A percentile compares a stretch with the other conserved stretches of the same genome.
Evolutionary conservation across 192 early-diverging fungal genomes (phyloP).

Genomic region (Neocallimastix lanati): DNA sequence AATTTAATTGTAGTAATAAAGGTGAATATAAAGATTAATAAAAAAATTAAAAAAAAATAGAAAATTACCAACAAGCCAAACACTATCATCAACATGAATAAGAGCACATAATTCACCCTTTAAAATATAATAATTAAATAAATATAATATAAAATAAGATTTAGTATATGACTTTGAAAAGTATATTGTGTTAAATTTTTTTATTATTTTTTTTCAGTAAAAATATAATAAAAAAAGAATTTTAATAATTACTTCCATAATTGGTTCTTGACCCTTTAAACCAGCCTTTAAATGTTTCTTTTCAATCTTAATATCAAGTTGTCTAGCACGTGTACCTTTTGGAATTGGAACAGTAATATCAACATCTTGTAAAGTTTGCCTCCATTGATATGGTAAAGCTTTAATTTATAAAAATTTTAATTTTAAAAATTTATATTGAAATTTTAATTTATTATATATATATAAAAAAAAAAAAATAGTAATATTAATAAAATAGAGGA

Average conservation of each 20-base stretch:
- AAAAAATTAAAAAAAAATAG: background rate
- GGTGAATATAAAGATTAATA: too few species aligned
- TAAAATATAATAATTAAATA: background rate
- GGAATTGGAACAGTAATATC: slow-evolving; percentile 52
- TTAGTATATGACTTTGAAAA: too few species aligned
- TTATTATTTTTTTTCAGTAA: background rate
- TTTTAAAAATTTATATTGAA: too few species aligned
- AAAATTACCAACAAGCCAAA: slow-evolving; percentile 52
- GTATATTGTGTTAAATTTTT: too few species aligned
- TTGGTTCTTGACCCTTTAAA: slow-evolving; percentile 50
- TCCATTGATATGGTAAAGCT: slow-evolving; percentile 61
- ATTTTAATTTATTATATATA: too few species aligned
- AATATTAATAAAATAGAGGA: background rate
- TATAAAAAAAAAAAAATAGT: background rate
- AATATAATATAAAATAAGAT: background rate
- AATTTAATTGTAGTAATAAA: too few species aligned
- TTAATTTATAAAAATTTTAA: background rate
- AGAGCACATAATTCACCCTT: slow-evolving; percentile 52
- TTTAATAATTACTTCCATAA: slow-evolving; percentile 36
- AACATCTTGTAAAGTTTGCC: slow-evolving; percentile 68
- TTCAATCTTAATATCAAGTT: slow-evolving; percentile 48
- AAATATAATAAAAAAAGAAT: too few species aligned
- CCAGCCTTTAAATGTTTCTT: slow-evolving; percentile 44
- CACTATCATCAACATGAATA: slow-evolving; percentile 57
- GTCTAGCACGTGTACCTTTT: slow-evolving; percentile 44